phyloP scores from a whole-genome alignment of 164 flowering plant genomes.

The Malania oleifera region DNA sequence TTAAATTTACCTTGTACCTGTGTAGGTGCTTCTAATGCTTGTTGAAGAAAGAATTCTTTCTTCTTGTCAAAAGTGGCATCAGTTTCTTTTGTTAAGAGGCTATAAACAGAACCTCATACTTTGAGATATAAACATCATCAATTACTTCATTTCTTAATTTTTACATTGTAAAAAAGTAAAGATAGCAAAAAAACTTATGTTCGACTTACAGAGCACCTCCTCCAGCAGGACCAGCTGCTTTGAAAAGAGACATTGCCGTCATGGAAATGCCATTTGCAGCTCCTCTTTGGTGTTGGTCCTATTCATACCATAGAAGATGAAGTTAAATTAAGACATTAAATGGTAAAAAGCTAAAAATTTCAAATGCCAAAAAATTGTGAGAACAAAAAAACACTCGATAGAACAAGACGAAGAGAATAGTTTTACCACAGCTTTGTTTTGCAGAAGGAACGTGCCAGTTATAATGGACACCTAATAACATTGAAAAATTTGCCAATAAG shows the following conservation, averaged over 20 bases:
- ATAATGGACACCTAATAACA: constrained; percentile 16
- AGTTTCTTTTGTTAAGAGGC: no score
- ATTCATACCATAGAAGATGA: background rate
- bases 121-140: no score
- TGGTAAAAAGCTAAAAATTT: background rate
- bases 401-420: background rate
- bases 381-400: background rate
- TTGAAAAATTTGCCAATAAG: no score
- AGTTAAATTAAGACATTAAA: background rate
- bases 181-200: no score
- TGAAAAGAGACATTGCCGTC: constrained; percentile 72
- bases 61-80: no score
- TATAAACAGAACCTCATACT: no score
- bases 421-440: constrained; percentile 26
- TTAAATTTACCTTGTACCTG: no score
- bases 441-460: constrained; percentile 23
- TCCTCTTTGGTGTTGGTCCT: constrained; percentile 76
- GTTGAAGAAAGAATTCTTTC: no score
- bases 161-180: no score
- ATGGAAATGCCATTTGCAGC: constrained; percentile 80
- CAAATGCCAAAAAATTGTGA: background rate
- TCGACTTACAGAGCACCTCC: constrained; percentile 71
- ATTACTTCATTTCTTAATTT: no score
- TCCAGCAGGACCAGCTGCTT: constrained; percentile 74
- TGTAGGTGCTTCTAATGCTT: no score